Evolutionary conservation across 768 basidiomycete genomes (phyloP).

Genomic region (Suillus subaureus): DNA sequence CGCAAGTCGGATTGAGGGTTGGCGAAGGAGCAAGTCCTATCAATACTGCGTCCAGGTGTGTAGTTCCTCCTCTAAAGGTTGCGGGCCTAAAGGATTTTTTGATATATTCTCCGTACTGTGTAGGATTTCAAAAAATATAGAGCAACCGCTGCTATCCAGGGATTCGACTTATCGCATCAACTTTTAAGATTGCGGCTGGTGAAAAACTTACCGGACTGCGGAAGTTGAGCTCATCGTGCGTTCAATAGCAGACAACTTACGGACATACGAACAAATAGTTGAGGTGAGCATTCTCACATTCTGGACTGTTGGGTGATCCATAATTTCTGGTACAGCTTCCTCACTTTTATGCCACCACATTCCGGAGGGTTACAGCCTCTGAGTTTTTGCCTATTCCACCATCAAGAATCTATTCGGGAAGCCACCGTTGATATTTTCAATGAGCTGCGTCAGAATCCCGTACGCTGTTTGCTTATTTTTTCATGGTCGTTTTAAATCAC

Average conservation of each 20-base stretch:
- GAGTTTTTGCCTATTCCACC: slow-evolving; percentile 91
- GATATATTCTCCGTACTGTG: background rate
- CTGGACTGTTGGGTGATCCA: too few species aligned
- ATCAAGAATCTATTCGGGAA: slow-evolving; percentile 72
- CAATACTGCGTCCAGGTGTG: slow-evolving; percentile 69
- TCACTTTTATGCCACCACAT: slow-evolving; percentile 75
- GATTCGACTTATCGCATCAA: slow-evolving; percentile 87
- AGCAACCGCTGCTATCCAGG: slow-evolving; percentile 62
- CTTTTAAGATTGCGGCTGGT: slow-evolving; percentile 76
- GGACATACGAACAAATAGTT: slow-evolving; percentile 84
- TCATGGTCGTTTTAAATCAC: slow-evolving; percentile 8
- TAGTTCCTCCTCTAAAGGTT: slow-evolving; percentile 10
- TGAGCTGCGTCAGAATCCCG: slow-evolving; percentile 73
- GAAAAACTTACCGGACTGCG: slow-evolving; percentile 66
- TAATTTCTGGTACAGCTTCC: slow-evolving; percentile 54
- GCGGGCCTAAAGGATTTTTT: background rate
- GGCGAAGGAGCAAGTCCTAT: slow-evolving; percentile 85
- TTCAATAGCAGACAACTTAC: slow-evolving; percentile 69
- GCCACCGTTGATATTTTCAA: slow-evolving; percentile 84
- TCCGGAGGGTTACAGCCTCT: slow-evolving; percentile 83
- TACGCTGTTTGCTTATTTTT: slow-evolving; percentile 40
- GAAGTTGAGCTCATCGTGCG: slow-evolving; percentile 80
- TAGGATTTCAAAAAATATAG: slow-evolving; percentile 71
- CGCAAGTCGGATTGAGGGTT: slow-evolving; percentile 88
- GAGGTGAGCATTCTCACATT: slow-evolving; percentile 56